Evolutionary conservation across 2,329 filamentous ascomycete species (phyloP), one percentile per base, ranked within the genome.

Genomic region (Paraphoma chrysanthemicola): DNA sequence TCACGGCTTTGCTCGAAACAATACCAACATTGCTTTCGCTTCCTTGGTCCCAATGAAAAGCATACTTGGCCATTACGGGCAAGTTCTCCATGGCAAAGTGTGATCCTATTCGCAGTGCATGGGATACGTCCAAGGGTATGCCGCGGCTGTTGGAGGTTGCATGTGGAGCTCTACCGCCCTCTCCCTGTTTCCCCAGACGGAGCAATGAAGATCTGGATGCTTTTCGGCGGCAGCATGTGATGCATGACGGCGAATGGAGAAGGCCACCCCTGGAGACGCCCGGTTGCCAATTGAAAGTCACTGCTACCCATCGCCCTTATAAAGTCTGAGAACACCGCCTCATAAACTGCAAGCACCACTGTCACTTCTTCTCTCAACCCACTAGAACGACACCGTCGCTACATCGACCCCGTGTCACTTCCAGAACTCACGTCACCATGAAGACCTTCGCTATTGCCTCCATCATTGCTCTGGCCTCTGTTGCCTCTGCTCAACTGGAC

Each of bases 401-500:
- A 49, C 42, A 52, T 29, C 48, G 43, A 56, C 51, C 36, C 28
- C 44, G 51, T 48, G 49, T 23, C 43, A 54, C 36, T 54, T 45
- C 46, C 51, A 54, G 33, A 36, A 56, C 53, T 62, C 44, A 44
- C 56, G 42, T 63, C 73, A 77, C 60, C 39, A 77, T 77, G 75
- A 77, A 77, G 74, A 69, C 69, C 67, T 74, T 74, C 63, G 61
- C 66, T 61, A 62, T 70, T 53, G 71, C 73, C 46, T 60, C 78
- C 67, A 65, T 77, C 54, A 61, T 82, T 55, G 74, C 79, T 63
- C 68, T 79, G 66, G 78, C 80, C 70, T 69, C 76, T 54, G 72
- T 82, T 59, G 80, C 75, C 70, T 70, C 73, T 54, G 80, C 80
- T 54, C 81, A 83, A 74, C 68, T 81, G 31, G 71, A 74, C 43